A percentile compares a stretch with the other conserved stretches of the same genome.
Conservation (phyloP, 805 yeast genomes). For the Yamadazyma olivae region DNA sequence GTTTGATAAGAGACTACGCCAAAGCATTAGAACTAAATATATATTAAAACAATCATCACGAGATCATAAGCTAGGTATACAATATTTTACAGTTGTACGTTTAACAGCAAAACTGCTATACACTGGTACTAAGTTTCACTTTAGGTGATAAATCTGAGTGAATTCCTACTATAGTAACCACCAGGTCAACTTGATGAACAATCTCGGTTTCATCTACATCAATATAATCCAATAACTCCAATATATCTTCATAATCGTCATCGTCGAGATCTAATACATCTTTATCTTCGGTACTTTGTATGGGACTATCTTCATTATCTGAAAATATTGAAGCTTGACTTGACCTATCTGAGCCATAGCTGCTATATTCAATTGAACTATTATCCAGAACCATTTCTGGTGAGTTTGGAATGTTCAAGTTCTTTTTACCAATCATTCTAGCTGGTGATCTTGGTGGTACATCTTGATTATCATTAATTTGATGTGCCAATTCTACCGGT, state of each 20-base stretch:
- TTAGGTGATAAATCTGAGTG: too few relatives aligned
- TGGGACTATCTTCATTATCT: conserved; percentile 1
- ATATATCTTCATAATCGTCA: conserved; percentile 8
- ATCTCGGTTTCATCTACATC: conserved; percentile 4
- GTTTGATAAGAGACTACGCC: too few relatives aligned
- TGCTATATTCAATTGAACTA: conserved; percentile 16
- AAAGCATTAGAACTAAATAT: too few relatives aligned
- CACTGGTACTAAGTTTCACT: too few relatives aligned
- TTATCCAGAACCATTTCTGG: conserved; percentile 19
- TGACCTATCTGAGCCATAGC: conserved; percentile 14
- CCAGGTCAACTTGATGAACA: conserved; percentile 6
- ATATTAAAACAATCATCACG: too few relatives aligned
- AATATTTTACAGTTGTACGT: too few relatives aligned
- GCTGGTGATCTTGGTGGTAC: conserved; percentile 14
- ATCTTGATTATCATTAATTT: background rate
- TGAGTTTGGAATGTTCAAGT: conserved; percentile 7
- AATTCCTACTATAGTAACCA: conserved; percentile 5
- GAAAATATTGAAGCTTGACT: conserved; percentile 18
- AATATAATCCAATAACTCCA: conserved; percentile 8
- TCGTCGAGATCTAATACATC: conserved; percentile 1
- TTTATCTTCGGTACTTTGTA: background rate
- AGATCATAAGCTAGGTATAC: too few relatives aligned
- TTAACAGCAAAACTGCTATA: too few relatives aligned
- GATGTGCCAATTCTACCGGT: background rate
- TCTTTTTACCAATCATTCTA: conserved; percentile 10